Evolutionary conservation across 495 filamentous ascomycete species (phyloP).

Genomic region (Penicillium fimorum): DNA sequence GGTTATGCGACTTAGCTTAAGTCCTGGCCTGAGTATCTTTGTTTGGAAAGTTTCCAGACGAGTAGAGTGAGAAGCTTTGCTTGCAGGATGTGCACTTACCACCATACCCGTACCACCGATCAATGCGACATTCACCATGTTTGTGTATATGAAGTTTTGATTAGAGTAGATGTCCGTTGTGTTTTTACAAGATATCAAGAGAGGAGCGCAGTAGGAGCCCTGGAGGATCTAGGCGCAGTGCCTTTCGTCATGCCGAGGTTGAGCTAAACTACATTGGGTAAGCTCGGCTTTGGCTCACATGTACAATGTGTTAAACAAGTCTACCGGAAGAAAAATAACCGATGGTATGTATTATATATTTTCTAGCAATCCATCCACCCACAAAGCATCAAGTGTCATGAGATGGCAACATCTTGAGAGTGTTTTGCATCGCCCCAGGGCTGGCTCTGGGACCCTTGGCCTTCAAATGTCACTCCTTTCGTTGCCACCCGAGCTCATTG

Average conservation of each 20-base stretch:
- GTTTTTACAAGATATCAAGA: neutral
- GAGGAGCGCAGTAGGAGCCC: neutral
- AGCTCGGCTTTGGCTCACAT: neutral
- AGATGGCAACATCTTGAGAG: too few species aligned
- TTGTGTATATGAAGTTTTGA: constrained; percentile 8
- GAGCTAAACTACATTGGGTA: neutral
- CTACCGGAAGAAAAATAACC: neutral
- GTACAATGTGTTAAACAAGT: neutral
- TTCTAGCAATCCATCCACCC: too few species aligned
- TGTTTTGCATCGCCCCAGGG: too few species aligned
- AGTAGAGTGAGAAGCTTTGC: neutral
- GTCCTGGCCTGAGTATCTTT: neutral
- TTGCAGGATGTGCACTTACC: constrained; percentile 32
- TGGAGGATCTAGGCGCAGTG: neutral
- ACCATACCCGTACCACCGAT: constrained; percentile 51
- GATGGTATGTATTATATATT: too few species aligned
- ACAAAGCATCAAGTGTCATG: neutral
- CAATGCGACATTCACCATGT: constrained; percentile 44
- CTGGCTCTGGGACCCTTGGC: too few species aligned
- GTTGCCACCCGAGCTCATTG: too few species aligned
- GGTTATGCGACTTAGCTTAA: neutral
- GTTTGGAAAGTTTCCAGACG: neutral
- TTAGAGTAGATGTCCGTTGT: constrained; percentile 3
- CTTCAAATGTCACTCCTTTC: too few species aligned
- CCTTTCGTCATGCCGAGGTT: constrained; percentile 12